These are phyloP conservation scores for Zasmidium angulare DNA, from an alignment of 2,329 filamentous ascomycete species.

Conservation along the genomic window DNA sequence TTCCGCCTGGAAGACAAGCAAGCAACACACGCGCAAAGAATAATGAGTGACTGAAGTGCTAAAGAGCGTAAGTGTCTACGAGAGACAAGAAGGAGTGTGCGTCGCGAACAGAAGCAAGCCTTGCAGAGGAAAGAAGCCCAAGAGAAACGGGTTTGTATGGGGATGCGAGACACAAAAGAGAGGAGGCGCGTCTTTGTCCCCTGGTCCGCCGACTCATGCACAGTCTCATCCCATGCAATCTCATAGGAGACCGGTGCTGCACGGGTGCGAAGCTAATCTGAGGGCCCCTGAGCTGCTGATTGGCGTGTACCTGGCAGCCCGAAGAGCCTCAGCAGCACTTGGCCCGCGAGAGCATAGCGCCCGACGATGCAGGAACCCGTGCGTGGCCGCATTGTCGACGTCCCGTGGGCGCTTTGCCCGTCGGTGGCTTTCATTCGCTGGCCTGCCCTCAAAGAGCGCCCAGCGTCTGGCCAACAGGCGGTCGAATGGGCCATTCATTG, in stretches of 20 bases:
- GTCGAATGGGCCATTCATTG: neutral
- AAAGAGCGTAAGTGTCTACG: constrained; percentile 35
- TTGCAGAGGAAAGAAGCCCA: constrained; percentile 15
- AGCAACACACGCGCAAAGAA: constrained; percentile 17
- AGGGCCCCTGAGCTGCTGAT: constrained; percentile 3
- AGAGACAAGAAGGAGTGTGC: constrained; percentile 29
- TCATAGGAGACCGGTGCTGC: constrained; percentile 11
- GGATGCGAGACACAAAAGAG: constrained; percentile 7
- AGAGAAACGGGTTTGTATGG: constrained; percentile 2
- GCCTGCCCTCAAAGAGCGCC: neutral
- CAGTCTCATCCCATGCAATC: constrained; percentile 18
- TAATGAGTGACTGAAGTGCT: constrained; percentile 34
- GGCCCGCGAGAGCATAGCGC: no score
- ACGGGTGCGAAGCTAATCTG: constrained; percentile 19
- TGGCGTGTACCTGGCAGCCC: constrained; percentile 8
- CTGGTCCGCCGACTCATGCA: constrained; percentile 18
- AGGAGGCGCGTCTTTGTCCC: constrained; percentile 11
- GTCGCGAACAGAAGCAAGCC: constrained; percentile 27
- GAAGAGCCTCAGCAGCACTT: neutral
- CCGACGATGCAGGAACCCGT: constrained; percentile 1
- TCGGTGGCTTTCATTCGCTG: constrained; percentile 1
- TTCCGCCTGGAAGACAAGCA: constrained; percentile 23
- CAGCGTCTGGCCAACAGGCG: neutral
- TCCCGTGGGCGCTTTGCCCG: neutral
- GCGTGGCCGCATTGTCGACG: neutral